These are phyloP conservation scores for Eutrema heterophyllum DNA, from an alignment of 345 rosid species.

Conservation along the genomic window DNA sequence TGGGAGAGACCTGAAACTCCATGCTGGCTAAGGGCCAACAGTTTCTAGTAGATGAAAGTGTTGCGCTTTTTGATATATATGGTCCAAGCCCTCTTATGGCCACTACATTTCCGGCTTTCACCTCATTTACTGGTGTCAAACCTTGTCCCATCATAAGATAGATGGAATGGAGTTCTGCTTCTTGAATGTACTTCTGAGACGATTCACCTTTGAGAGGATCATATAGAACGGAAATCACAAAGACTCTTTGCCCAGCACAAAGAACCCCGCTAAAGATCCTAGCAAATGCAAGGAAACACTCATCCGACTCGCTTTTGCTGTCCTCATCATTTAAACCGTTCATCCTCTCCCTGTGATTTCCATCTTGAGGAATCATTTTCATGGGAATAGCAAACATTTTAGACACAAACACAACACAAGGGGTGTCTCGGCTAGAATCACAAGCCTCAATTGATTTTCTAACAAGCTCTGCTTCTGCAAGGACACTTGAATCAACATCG, in stretches of 20 bases:
- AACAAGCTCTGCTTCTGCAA: conserved; percentile 62
- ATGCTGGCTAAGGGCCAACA: conserved; percentile 97
- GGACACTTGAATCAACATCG: conserved; percentile 40
- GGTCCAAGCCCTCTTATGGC: conserved; percentile 95
- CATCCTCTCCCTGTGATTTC: conserved; percentile 63
- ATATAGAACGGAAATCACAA: conserved; percentile 75
- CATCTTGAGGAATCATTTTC: conserved; percentile 73
- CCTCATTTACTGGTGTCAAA: conserved; percentile 65
- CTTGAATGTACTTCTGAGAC: conserved; percentile 74
- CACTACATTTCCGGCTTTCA: conserved; percentile 81
- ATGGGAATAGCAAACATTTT: conserved; percentile 91
- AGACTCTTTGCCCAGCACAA: conserved; percentile 53
- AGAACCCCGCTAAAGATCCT: conserved; percentile 90
- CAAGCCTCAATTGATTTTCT: conserved; percentile 77
- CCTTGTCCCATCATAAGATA: conserved; percentile 99
- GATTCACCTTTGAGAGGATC: conserved; percentile 73
- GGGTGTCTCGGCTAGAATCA: conserved; percentile 56
- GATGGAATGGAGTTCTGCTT: conserved; percentile 75
- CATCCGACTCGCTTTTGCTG: conserved; percentile 54
- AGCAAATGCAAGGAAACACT: conserved; percentile 96
- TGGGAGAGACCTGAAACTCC: conserved; percentile 90
- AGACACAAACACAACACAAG: conserved; percentile 83
- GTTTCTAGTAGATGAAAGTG: conserved; percentile 79
- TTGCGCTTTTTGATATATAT: conserved; percentile 85
- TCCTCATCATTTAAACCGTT: conserved; percentile 47